Conservation (phyloP, 2,329 filamentous ascomycete species). For the Botrytis tulipae region DNA sequence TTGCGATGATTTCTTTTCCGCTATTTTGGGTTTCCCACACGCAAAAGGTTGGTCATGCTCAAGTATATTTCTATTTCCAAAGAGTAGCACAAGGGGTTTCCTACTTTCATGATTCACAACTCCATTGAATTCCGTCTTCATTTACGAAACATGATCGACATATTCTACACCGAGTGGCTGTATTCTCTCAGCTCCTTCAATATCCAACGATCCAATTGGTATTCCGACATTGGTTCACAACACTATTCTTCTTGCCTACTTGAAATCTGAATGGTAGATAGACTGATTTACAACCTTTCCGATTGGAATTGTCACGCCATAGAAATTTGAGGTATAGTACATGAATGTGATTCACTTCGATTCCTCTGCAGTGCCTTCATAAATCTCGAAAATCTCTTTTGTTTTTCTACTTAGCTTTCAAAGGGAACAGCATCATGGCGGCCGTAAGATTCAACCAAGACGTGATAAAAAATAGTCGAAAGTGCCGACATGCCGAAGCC, state of each 20-base stretch:
- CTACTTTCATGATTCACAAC: background rate
- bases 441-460: constrained; percentile 9
- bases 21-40: background rate
- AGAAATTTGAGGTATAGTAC: background rate
- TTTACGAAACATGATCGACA: constrained; percentile 10
- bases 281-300: background rate
- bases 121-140: background rate
- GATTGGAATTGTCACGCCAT: background rate
- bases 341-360: constrained; percentile 3
- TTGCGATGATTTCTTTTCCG: background rate
- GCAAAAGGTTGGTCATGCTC: constrained; percentile 4
- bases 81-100: constrained; percentile 1
- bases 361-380: background rate
- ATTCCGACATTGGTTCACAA: background rate
- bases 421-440: constrained; percentile 14
- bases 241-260: background rate
- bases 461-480: constrained; percentile 40
- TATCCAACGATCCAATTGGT: background rate
- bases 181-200: background rate
- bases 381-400: constrained; percentile 17
- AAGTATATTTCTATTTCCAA: constrained; percentile 5
- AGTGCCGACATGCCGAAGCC: constrained; percentile 27
- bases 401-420: constrained; percentile 9
- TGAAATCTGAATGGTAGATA: background rate
- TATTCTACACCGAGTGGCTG: constrained; percentile 11